Evolutionary conservation across 192 early-diverging fungal genomes (phyloP), one percentile per base, ranked within the genome.

Genomic region (Chytriomyces confervae): DNA sequence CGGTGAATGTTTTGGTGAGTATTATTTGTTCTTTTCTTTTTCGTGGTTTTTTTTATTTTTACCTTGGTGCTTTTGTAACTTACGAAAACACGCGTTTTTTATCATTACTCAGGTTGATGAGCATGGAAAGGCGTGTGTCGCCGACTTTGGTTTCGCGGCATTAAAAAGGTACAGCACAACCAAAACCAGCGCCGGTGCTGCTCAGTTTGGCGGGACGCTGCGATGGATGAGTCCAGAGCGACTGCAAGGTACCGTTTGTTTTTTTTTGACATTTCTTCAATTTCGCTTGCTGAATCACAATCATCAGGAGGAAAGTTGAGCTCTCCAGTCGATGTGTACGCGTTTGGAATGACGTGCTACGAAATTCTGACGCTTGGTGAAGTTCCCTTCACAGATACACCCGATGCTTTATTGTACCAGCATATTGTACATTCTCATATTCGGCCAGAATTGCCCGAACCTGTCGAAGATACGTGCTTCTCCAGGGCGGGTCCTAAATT

Each of bases 161-260:
- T 53, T 81, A 3, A 81, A 81, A 51, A 50, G 64, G 44, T 62
- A 80, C 53, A 72, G 77, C 18, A 69, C 79, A 6, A 79, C 80
- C 6, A 50, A 62, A 20, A 68, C 67, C 36, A 46, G 77, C 3
- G 48, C 53, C 18, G 23, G 27, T 27, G 6, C 45, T 23, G 61
- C 36, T 43, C 68, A 60, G 11, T 62, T 79, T 72, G 61, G 68
- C 1, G 79, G 79, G 13, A 80, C 79, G 6, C 48, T 80, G 45
- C 48, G 82, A 10, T 83, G 77, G 77, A 79, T 83, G 74, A 66
- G 69, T 18, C 82, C 82, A 9, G 82, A 83, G 49, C 11, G 78
- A 20, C 75, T 79, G 36, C 68, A 75, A 36, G 78, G 78, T 9
- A 6, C 7, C 20, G 24, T 27, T 27, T 27, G 24, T 36, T 36